Evolutionary conservation across 106 monocot genomes (phyloP).

Genomic region (Phalaenopsis aphrodite): DNA sequence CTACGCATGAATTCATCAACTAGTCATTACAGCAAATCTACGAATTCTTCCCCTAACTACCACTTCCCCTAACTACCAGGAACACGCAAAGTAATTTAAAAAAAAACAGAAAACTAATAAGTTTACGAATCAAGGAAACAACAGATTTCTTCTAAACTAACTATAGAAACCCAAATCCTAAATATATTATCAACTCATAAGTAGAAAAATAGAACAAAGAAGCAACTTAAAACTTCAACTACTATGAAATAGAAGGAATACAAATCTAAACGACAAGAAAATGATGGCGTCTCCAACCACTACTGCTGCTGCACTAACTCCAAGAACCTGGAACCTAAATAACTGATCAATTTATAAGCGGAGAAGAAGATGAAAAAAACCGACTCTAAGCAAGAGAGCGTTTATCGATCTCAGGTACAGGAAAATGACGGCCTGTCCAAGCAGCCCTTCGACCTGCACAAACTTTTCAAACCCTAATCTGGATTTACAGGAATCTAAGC

Average conservation of each 20-base stretch:
- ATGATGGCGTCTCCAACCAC: background rate
- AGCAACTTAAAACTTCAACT: too few species aligned
- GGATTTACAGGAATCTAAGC: background rate
- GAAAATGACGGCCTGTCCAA: background rate
- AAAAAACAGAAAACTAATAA: background rate
- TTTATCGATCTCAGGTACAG: background rate
- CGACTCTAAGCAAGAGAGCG: background rate
- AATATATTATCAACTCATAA: background rate
- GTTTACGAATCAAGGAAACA: too few species aligned
- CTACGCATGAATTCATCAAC: slow-evolving; percentile 3
- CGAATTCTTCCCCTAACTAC: background rate
- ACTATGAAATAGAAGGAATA: too few species aligned
- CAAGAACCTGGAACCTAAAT: background rate
- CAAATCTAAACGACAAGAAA: background rate
- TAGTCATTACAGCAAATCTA: background rate
- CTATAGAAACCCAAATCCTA: background rate
- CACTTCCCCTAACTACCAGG: background rate
- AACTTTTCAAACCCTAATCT: background rate
- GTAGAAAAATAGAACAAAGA: background rate
- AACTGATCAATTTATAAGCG: background rate
- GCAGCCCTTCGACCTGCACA: background rate
- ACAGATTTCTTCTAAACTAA: background rate
- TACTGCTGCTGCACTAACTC: background rate
- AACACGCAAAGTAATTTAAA: background rate
- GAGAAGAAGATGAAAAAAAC: background rate